Percentiles rank a stretch among this genome's conserved stretches.
Evolutionary conservation across 73 alveolate species (phyloP).

Genomic region (Paramecium octaurelia): DNA sequence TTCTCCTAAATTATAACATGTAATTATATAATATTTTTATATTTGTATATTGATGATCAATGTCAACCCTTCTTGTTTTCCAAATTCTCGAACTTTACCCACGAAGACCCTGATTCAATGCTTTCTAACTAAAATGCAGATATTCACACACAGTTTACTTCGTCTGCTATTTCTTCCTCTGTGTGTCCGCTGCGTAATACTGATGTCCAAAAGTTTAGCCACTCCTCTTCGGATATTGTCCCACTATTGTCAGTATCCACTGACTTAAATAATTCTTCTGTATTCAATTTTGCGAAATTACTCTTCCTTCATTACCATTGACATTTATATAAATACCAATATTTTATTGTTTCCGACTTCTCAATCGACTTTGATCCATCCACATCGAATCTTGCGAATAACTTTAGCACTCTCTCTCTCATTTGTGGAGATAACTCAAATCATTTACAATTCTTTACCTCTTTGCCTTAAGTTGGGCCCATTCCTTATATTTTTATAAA

Average conservation of each 20-base stretch:
- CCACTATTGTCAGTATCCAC: constrained; percentile 61
- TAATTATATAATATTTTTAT: background rate
- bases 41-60: background rate
- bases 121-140: constrained; percentile 23
- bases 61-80: background rate
- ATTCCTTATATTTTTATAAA: background rate
- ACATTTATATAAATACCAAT: constrained; percentile 31
- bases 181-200: constrained; percentile 56
- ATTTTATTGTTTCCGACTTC: constrained; percentile 56
- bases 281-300: constrained; percentile 58
- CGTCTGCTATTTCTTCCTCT: constrained; percentile 56
- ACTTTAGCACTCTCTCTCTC: constrained; percentile 35
- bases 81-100: constrained; percentile 37
- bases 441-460: background rate
- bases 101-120: constrained; percentile 31
- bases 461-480: constrained; percentile 49
- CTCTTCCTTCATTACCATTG: constrained; percentile 39
- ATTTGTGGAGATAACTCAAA: constrained; percentile 55
- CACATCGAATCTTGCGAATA: constrained; percentile 44
- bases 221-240: constrained; percentile 68
- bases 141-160: background rate
- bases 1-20: background rate
- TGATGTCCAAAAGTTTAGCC: constrained; percentile 60
- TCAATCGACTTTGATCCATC: constrained; percentile 63
- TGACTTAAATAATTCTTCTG: constrained; percentile 63